Evolutionary conservation across 495 filamentous ascomycete species (phyloP), one percentile per base, ranked within the genome.

Genomic region (Penicillium atrosanguineum): DNA sequence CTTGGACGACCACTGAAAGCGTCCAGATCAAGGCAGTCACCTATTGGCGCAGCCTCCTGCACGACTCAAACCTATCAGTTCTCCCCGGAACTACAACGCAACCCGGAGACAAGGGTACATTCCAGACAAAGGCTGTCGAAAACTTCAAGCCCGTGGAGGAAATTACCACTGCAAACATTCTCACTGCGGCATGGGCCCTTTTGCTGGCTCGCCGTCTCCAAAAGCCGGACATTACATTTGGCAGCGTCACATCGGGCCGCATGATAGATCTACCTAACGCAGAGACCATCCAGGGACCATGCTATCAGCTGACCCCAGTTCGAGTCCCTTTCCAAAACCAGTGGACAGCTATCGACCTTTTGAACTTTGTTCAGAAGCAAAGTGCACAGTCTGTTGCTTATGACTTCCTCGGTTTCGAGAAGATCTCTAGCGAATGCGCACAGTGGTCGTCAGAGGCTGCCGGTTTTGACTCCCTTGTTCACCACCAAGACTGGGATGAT

Each of bases 131-230:
- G 39, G 11, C 55, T 2, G 63, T 72, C 18, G 60, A 71, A n/a
- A 73, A 77, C 28, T 71, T 74, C 14, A 48, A 69, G 1, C 70
- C 74, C 0, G 56, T 69, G 2, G 65, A 61, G 38, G 77, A 80
- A 44, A 74, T 82, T 25, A 88, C 85, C 0, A 72, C 79, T 0
- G 81, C 80, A 6, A 81, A 72, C 11, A 57, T 86, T 0, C 79
- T 81, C 5, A 83, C 80, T 0, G 83, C 84, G 0, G 81, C 84
- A 0, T 88, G 85, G 85, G 81, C 84, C 0, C 42, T 86, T 0
- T 63, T 79, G 1, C 73, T 88, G 5, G 77, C 84, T 12, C 79
- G 77, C 8, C 75, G 72, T 7, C 70, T 82, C 6, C 29, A 49
- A 0, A 70, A 59, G 1, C 29, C 52, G 0, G 85, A 88, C 51